Conservation (phyloP, 139 green algal species). For the Chlamydomonas asymmetrica region DNA sequence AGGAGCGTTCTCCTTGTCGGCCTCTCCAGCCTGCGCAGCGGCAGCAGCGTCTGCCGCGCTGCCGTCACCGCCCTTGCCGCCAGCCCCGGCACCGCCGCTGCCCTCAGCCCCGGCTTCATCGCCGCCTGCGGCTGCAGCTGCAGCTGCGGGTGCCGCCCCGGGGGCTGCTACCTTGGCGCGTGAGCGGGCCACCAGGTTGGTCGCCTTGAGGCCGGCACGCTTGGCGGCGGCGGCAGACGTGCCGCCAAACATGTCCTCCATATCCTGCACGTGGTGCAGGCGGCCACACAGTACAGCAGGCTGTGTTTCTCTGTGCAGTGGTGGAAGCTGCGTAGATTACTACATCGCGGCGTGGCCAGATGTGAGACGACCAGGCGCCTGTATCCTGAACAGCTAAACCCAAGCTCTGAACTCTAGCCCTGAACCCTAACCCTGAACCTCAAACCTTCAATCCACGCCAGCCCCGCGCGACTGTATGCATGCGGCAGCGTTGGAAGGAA, state of each 20-base stretch:
- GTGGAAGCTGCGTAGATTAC: too few species aligned
- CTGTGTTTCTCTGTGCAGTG: too few species aligned
- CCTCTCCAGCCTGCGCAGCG: neutral
- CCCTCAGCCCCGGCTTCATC: slow-evolving; percentile 9
- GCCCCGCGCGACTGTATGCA: too few species aligned
- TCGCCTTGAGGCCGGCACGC: neutral
- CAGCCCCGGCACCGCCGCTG: neutral
- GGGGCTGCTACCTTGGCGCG: neutral
- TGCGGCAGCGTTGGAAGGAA: too few species aligned
- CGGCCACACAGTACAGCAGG: too few species aligned
- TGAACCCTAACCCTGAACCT: too few species aligned
- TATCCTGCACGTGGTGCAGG: neutral
- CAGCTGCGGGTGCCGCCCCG: neutral
- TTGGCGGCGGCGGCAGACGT: neutral
- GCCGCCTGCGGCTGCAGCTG: neutral
- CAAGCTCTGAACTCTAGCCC: too few species aligned
- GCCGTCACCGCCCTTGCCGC: neutral
- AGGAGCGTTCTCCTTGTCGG: slow-evolving; percentile 31
- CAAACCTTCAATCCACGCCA: too few species aligned
- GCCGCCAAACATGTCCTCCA: slow-evolving; percentile 5
- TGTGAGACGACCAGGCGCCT: too few species aligned
- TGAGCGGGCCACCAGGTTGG: slow-evolving; percentile 6
- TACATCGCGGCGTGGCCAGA: too few species aligned
- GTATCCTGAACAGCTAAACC: too few species aligned
- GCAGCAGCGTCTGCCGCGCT: neutral